These are phyloP conservation scores for Colletotrichum sp. DNA, from an alignment of 2,329 filamentous ascomycete species.

Conservation along the genomic window DNA sequence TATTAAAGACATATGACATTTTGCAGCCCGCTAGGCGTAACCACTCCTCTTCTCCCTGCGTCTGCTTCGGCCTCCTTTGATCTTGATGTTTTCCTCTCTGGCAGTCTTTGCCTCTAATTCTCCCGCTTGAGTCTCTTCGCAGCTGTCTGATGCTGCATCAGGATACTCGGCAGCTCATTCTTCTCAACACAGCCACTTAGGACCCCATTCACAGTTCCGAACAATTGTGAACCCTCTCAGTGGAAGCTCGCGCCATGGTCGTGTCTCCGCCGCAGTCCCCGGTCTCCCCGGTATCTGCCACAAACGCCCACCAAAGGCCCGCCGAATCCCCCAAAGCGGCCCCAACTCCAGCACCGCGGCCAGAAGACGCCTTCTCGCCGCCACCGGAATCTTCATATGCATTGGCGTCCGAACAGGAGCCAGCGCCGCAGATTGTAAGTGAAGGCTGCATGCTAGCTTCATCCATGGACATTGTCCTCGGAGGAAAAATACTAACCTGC, in stretches of 20 bases:
- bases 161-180: background rate
- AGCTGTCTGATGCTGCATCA: background rate
- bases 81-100: background rate
- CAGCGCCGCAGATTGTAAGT: conserved; percentile 3
- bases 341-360: background rate
- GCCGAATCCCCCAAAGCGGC: background rate
- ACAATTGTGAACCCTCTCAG: background rate
- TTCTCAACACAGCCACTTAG: background rate
- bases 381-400: background rate
- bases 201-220: background rate
- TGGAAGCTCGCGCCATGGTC: background rate
- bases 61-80: background rate
- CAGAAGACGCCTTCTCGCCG: background rate
- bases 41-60: background rate
- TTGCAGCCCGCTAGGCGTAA: background rate
- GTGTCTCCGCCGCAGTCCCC: background rate
- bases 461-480: background rate
- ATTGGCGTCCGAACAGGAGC: background rate
- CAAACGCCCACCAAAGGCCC: background rate
- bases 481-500: background rate
- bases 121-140: background rate
- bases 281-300: background rate
- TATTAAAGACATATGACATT: background rate
- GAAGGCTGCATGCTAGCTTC: background rate
- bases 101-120: background rate